These are phyloP conservation scores for Collybiopsis luxurians DNA, from an alignment of 768 basidiomycete species.

Conservation along the genomic window DNA sequence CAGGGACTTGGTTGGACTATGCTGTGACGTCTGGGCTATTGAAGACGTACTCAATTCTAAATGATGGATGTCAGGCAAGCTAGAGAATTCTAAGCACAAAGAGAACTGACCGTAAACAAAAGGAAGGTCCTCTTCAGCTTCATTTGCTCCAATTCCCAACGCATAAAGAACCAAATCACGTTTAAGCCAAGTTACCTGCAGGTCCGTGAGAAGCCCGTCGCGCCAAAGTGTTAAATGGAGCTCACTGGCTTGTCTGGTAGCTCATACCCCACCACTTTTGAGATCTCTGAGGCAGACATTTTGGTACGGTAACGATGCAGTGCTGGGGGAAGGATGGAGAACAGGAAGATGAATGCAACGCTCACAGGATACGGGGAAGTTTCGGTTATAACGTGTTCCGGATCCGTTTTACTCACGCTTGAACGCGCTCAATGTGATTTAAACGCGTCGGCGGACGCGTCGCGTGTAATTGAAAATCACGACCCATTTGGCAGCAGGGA, in stretches of 20 bases:
- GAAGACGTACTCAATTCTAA: neutral
- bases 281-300: constrained; percentile 56
- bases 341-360: constrained; percentile 1
- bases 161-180: constrained; percentile 81
- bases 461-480: neutral
- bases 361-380: neutral
- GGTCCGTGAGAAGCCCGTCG: neutral
- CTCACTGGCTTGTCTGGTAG: constrained; percentile 50
- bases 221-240: constrained; percentile 14
- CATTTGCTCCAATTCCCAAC: constrained; percentile 79
- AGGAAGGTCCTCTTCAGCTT: constrained; percentile 41
- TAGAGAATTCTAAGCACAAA: neutral
- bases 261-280: constrained; percentile 61
- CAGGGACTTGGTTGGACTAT: too few species aligned
- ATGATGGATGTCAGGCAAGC: neutral
- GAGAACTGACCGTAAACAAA: neutral
- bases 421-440: neutral
- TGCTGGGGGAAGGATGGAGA: too few species aligned
- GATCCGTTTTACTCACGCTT: neutral
- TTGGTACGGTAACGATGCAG: too few species aligned
- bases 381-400: neutral
- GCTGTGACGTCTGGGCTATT: too few species aligned
- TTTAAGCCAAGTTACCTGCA: constrained; percentile 80
- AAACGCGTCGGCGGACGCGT: neutral
- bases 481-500: too few species aligned